Conservation (phyloP, 208 protist genomes). For the Leishmania major region DNA sequence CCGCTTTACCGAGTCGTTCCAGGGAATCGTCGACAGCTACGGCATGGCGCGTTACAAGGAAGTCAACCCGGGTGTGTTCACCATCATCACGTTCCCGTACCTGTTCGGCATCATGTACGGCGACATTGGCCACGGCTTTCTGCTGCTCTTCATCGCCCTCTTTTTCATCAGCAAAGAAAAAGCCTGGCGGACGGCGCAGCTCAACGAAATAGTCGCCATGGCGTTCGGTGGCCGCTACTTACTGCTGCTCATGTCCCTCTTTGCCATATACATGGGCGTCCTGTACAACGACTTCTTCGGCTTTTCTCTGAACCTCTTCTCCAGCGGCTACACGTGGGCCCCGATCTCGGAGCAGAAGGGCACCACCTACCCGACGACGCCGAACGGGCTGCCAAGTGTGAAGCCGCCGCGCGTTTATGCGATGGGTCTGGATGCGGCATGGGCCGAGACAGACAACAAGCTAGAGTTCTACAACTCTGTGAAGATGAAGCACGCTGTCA, state of each 20-base stretch:
- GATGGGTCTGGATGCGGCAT: slow-evolving; percentile 88
- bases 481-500: slow-evolving; percentile 99
- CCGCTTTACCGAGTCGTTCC: slow-evolving; percentile 95
- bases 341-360: slow-evolving; percentile 29
- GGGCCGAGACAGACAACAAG: slow-evolving; percentile 95
- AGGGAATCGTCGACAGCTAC: slow-evolving; percentile 98
- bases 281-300: slow-evolving; percentile 98
- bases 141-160: slow-evolving; percentile 86
- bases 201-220: slow-evolving; percentile 92
- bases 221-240: slow-evolving; percentile 94
- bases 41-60: slow-evolving; percentile 95
- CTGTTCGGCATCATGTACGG: slow-evolving; percentile 99
- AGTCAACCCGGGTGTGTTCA: slow-evolving; percentile 95
- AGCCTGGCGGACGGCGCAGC: slow-evolving; percentile 45
- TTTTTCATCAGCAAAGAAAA: slow-evolving; percentile 88
- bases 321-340: slow-evolving; percentile 71
- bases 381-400: slow-evolving; percentile 45
- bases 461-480: slow-evolving; percentile 98
- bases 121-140: slow-evolving; percentile 98
- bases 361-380: slow-evolving; percentile 38
- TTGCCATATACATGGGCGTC: slow-evolving; percentile 96
- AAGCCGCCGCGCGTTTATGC: slow-evolving; percentile 57
- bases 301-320: slow-evolving; percentile 88
- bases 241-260: slow-evolving; percentile 97
- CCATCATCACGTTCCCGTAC: slow-evolving; percentile 99